phyloP scores from a whole-genome alignment of 495 filamentous ascomycete species.

The Jackrogersella minutella region DNA sequence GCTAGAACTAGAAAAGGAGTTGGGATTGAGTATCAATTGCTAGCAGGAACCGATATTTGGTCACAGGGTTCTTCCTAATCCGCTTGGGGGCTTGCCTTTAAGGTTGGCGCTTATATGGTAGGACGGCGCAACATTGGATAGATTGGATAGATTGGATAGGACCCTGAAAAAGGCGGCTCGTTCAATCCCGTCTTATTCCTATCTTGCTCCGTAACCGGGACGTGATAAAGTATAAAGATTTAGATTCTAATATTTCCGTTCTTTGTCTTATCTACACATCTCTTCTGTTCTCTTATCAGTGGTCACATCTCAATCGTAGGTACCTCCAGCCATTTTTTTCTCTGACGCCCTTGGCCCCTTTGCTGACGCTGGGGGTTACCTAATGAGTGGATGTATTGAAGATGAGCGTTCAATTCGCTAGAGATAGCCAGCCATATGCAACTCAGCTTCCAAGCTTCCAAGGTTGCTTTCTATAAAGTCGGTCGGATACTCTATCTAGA shows the following conservation, averaged over 20 bases:
- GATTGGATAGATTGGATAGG: background rate
- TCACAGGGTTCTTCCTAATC: conserved; percentile 33
- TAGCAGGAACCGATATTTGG: conserved; percentile 1
- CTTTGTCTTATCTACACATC: conserved; percentile 1
- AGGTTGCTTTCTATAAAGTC: too few relatives aligned
- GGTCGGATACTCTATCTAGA: background rate
- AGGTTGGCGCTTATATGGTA: conserved; percentile 20
- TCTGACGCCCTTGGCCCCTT: background rate
- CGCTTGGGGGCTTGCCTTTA: conserved; percentile 9
- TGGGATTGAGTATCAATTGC: conserved; percentile 8
- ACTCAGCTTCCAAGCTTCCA: too few relatives aligned
- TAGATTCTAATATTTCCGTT: background rate
- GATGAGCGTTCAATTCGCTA: conserved; percentile 24
- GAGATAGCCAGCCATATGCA: conserved; percentile 22
- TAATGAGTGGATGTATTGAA: conserved; percentile 1
- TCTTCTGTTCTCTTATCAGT: conserved; percentile 22
- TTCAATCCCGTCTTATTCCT: conserved; percentile 27
- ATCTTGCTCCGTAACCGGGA: conserved; percentile 36
- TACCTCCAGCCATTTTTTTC: too few relatives aligned
- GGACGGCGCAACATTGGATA: conserved; percentile 17
- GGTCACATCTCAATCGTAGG: conserved; percentile 23
- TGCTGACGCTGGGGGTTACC: conserved; percentile 16
- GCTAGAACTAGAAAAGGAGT: conserved; percentile 8
- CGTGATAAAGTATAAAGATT: background rate
- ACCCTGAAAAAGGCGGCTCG: conserved; percentile 35